phyloP scores from a whole-genome alignment of 257 asterid species.

The Thymus mandschuricus region DNA sequence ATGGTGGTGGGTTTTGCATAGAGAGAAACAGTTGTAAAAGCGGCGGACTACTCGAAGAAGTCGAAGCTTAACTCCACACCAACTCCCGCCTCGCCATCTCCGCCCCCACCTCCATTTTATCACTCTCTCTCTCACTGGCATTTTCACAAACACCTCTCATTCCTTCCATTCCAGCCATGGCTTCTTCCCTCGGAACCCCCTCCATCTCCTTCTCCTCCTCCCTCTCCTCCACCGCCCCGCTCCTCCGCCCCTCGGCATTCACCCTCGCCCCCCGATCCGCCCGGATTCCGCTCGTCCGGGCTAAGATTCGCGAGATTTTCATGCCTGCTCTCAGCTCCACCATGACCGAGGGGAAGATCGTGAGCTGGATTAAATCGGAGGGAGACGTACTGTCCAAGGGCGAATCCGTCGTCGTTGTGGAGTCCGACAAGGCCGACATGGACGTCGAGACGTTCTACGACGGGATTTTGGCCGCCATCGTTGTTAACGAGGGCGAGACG shows the following conservation, averaged over 20 bases:
- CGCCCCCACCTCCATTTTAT: constrained; percentile 42
- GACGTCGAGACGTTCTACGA: constrained; percentile 86
- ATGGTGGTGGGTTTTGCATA: background rate
- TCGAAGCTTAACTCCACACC: constrained; percentile 35
- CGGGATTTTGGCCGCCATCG: constrained; percentile 77
- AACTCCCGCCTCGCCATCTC: constrained; percentile 63
- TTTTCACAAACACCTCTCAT: constrained; percentile 22
- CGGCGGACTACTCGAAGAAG: constrained; percentile 50
- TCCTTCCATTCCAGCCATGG: constrained; percentile 30
- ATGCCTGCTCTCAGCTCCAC: constrained; percentile 97
- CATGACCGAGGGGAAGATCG: constrained; percentile 94
- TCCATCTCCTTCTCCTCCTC: constrained; percentile 64
- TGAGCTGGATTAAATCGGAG: constrained; percentile 81
- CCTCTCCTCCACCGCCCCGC: constrained; percentile 52
- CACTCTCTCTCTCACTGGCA: background rate
- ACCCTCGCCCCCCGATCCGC: constrained; percentile 36
- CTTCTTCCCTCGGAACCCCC: constrained; percentile 29
- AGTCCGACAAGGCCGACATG: constrained; percentile 92
- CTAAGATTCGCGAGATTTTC: constrained; percentile 91
- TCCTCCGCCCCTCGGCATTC: constrained; percentile 49
- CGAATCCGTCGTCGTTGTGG: constrained; percentile 82
- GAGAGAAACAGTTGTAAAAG: background rate
- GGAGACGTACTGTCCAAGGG: constrained; percentile 82
- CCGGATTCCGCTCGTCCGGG: constrained; percentile 42
- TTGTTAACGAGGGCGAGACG: constrained; percentile 70